Percentiles rank a stretch among this genome's conserved stretches.
phyloP scores from a whole-genome alignment of 805 yeast genomes.

The Maudiozyma barnettii region DNA sequence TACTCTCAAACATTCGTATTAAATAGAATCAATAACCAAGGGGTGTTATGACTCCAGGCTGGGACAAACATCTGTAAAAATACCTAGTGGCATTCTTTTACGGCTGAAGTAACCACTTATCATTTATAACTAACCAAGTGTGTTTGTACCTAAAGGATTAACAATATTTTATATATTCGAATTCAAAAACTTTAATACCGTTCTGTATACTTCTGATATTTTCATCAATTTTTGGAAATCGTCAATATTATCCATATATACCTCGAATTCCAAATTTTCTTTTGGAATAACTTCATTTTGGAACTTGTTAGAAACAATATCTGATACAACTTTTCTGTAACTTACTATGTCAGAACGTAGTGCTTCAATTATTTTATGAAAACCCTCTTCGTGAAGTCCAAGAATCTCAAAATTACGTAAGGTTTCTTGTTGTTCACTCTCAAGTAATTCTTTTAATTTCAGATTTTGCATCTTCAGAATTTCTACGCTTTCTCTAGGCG shows the following conservation, averaged over 20 bases:
- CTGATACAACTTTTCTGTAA: slow-evolving; percentile 8
- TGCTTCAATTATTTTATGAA: slow-evolving; percentile 11
- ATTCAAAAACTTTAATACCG: not conserved
- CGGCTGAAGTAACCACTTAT: no score
- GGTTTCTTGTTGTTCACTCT: slow-evolving; percentile 5
- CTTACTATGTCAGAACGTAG: slow-evolving; percentile 14
- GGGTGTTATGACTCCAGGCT: no score
- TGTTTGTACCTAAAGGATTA: not conserved
- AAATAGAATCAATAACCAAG: no score
- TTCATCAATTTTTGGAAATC: slow-evolving; percentile 15
- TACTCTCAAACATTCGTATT: no score
- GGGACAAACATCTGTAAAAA: no score
- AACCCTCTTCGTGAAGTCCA: slow-evolving; percentile 13
- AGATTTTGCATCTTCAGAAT: slow-evolving; percentile 1
- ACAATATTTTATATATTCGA: not conserved
- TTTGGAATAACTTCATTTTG: slow-evolving; percentile 9
- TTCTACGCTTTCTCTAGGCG: not conserved
- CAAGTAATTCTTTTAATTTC: slow-evolving; percentile 3
- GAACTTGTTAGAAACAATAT: slow-evolving; percentile 8
- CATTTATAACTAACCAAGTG: no score
- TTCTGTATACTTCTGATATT: slow-evolving; percentile 14
- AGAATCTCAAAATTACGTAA: slow-evolving; percentile 11
- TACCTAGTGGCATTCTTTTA: no score
- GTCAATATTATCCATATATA: slow-evolving; percentile 12
- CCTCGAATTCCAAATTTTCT: slow-evolving; percentile 17